Percentiles rank a stretch among this genome's conserved stretches.
phyloP scores from a whole-genome alignment of 768 basidiomycete genomes.

The Lactifluus subvellereus region DNA sequence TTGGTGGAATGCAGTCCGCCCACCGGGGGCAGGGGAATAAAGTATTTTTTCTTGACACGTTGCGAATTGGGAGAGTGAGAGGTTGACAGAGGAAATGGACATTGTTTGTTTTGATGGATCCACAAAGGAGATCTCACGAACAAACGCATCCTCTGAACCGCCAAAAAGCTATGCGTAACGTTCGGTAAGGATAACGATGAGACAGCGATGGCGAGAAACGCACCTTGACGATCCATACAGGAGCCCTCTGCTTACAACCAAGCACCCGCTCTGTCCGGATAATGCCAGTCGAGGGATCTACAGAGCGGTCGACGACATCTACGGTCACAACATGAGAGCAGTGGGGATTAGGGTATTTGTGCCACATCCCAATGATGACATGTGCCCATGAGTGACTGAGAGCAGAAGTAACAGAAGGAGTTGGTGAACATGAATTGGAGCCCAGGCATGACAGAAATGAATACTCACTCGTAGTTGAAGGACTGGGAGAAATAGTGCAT shows the following conservation, averaged over 20 bases:
- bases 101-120: constrained; percentile 78
- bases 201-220: constrained; percentile 25
- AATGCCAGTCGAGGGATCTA: constrained; percentile 79
- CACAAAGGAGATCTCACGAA: constrained; percentile 90
- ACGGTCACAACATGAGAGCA: constrained; percentile 84
- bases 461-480: constrained; percentile 77
- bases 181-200: constrained; percentile 1
- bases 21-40: constrained; percentile 63
- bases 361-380: constrained; percentile 90
- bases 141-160: constrained; percentile 90
- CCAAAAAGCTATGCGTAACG: constrained; percentile 62
- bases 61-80: constrained; percentile 91
- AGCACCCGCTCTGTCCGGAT: constrained; percentile 87
- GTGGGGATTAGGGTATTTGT: constrained; percentile 93
- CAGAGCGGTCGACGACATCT: constrained; percentile 78
- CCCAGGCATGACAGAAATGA: background rate
- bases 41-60: constrained; percentile 88
- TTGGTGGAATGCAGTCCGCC: constrained; percentile 71
- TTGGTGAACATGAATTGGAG: constrained; percentile 19
- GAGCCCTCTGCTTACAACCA: constrained; percentile 89
- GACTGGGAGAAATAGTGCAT: constrained; percentile 87
- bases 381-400: constrained; percentile 83
- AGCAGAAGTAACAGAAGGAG: constrained; percentile 3
- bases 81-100: constrained; percentile 87
- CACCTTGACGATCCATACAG: constrained; percentile 90